Evolutionary conservation across 371 early-diverging fungal species (phyloP), one percentile per base, ranked within the genome.

Genomic region (Lichtheimia ramosa): DNA sequence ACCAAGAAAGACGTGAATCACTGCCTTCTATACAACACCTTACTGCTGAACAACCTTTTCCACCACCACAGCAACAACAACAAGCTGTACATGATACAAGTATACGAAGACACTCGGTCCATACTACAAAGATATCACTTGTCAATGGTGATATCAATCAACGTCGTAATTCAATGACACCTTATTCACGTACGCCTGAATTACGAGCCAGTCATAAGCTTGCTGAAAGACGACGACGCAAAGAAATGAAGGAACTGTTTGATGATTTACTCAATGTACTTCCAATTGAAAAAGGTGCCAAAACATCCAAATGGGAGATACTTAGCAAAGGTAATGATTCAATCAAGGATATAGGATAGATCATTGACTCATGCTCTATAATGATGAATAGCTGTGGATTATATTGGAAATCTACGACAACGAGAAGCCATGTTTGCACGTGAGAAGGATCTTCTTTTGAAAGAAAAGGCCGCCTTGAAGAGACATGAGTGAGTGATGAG

Each of bases 201-300:
- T 64, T 88, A 21, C 68, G 83, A 21, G 81, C 84, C 4, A 79
- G 81, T 48, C 92, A 92, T 68, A 92, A 92, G 63, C 70, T 92
- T 18, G 92, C 92, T 14, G 92, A 92, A 61, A 74, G 91, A 25
- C 86, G 88, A 55, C 84, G 92, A 3, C 82, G 92, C 40, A 86
- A 83, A 63, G 90, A 92, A 61, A 89, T 92, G 90, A 90, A 91
- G 56, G 87, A 87, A 39, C 73, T 92, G n/a, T 92, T 92, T 79
- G 92, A 92, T 67, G 85, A 87, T 49, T 75, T 92, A 16, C 77
- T 88, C 27, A 86, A 83, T 42, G 65, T 81, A 18, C 69, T 90
- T 58, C 91, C 92, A 2, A 77, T 85, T 5, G 87, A 89, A 63
- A 83, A 83, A 48, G 83, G 80, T 43, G 70, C 86, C 41, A 88